phyloP scores from a whole-genome alignment of 1,284 basidiomycete species.

The Pterula multifida region DNA sequence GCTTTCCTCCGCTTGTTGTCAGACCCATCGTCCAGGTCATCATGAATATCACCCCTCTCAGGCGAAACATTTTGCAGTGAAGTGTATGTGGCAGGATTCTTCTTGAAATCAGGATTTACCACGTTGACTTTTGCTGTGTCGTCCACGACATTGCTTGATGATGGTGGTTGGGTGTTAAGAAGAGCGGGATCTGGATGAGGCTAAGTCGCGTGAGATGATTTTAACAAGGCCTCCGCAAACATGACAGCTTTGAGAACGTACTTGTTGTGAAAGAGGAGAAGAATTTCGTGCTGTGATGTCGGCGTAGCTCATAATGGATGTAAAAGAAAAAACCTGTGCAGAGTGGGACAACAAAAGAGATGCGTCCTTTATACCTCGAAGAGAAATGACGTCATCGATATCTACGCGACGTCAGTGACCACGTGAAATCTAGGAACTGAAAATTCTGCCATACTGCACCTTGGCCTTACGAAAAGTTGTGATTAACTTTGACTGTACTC shows the following conservation, averaged over 20 bases:
- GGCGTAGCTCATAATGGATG: slow-evolving; percentile 50
- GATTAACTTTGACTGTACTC: neutral
- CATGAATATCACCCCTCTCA: slow-evolving; percentile 8
- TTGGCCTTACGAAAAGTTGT: neutral
- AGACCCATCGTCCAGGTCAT: slow-evolving; percentile 6
- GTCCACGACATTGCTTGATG: slow-evolving; percentile 30
- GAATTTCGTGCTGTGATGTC: slow-evolving; percentile 46
- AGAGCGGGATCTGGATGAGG: slow-evolving; percentile 52
- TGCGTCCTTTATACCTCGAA: neutral
- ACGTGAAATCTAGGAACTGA: too few species aligned
- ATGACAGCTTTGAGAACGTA: slow-evolving; percentile 11
- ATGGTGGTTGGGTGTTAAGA: slow-evolving; percentile 39
- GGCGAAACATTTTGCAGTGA: slow-evolving; percentile 16
- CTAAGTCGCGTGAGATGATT: slow-evolving; percentile 19
- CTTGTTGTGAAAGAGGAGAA: slow-evolving; percentile 34
- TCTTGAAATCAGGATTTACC: slow-evolving; percentile 36
- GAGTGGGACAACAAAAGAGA: neutral
- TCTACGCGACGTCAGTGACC: neutral
- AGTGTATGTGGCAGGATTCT: slow-evolving; percentile 31
- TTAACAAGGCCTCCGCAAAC: neutral
- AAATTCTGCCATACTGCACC: too few species aligned
- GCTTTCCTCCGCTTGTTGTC: slow-evolving; percentile 14
- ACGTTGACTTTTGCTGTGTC: slow-evolving; percentile 42
- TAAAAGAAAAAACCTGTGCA: neutral
- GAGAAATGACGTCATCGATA: neutral